A percentile compares a stretch with the other conserved stretches of the same genome.
Conservation (phyloP, 1,139 yeast genomes). For the Blastobotrys capitulatus region DNA sequence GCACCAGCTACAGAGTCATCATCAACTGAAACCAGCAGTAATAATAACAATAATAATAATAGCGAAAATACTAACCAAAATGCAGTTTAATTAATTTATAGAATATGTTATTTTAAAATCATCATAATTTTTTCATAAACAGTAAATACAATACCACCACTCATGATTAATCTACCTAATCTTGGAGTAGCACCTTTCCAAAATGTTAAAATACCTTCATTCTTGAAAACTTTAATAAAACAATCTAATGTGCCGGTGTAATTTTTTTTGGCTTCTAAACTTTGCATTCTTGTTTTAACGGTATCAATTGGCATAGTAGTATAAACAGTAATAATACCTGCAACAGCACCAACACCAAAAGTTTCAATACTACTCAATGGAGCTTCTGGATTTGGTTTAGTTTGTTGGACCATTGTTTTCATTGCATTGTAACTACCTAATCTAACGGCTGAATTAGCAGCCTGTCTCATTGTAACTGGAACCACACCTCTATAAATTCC, state of each 20-base stretch:
- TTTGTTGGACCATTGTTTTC: conserved; percentile 64
- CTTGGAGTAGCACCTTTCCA: conserved; percentile 99
- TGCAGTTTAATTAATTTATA: too few species aligned
- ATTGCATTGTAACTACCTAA: conserved; percentile 89
- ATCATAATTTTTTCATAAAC: conserved; percentile 85
- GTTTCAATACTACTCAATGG: conserved; percentile 79
- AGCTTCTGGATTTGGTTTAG: conserved; percentile 49
- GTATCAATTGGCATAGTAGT: conserved; percentile 98
- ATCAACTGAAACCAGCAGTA: not conserved
- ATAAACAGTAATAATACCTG: conserved; percentile 91
- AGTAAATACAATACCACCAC: conserved; percentile 96
- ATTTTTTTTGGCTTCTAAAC: conserved; percentile 67
- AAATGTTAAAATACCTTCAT: conserved; percentile 88
- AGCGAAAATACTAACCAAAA: not conserved
- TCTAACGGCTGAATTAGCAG: conserved; percentile 91
- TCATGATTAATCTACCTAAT: conserved; percentile 80
- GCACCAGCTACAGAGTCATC: conserved; percentile 2
- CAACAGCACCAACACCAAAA: conserved; percentile 85
- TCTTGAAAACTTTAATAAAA: conserved; percentile 68
- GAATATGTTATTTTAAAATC: conserved; percentile 34
- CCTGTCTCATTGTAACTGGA: conserved; percentile 94
- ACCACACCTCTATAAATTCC: conserved; percentile 87
- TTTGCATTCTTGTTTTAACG: conserved; percentile 96
- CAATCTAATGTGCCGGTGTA: conserved; percentile 78
- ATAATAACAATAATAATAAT: not conserved